A percentile compares a stretch with the other conserved stretches of the same genome.
Conservation (phyloP, 2,329 filamentous ascomycete genomes). For the Aspergillus spinulosporus region DNA sequence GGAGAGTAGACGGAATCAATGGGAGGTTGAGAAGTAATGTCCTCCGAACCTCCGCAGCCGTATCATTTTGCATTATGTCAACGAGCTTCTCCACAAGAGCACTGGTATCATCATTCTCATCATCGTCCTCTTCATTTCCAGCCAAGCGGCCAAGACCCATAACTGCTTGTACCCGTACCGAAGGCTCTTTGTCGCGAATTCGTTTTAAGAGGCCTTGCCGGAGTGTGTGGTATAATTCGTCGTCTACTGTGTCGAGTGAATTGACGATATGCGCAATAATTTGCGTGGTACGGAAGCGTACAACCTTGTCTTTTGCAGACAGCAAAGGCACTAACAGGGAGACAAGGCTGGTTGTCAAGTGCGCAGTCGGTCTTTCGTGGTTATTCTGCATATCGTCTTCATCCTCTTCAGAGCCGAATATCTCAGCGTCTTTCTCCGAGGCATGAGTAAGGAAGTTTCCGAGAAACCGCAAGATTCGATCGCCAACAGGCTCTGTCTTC, state of each 20-base stretch:
- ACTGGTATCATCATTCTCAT: slow-evolving; percentile 65
- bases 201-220: slow-evolving; percentile 77
- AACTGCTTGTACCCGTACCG: slow-evolving; percentile 88
- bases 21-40: slow-evolving; percentile 89
- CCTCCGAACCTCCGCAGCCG: slow-evolving; percentile 87
- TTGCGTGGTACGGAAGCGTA: slow-evolving; percentile 87
- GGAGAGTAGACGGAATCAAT: slow-evolving; percentile 76
- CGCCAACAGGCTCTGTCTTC: slow-evolving; percentile 86
- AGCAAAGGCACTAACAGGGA: slow-evolving; percentile 73
- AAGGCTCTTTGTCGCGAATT: slow-evolving; percentile 89
- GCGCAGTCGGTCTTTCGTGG: slow-evolving; percentile 79
- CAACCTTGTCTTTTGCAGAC: slow-evolving; percentile 84
- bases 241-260: slow-evolving; percentile 86
- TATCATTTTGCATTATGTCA: slow-evolving; percentile 88
- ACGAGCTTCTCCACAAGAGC: slow-evolving; percentile 79
- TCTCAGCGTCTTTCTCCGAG: slow-evolving; percentile 66
- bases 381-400: slow-evolving; percentile 68
- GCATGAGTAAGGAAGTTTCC: slow-evolving; percentile 79
- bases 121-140: slow-evolving; percentile 67
- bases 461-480: slow-evolving; percentile 80
- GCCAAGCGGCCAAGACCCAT: slow-evolving; percentile 84
- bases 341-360: slow-evolving; percentile 74
- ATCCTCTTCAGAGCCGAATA: slow-evolving; percentile 61
- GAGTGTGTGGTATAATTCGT: slow-evolving; percentile 82
- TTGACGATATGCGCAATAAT: slow-evolving; percentile 89